phyloP scores from a whole-genome alignment of 2,329 filamentous ascomycete species.

The Rutstroemia sp. region DNA sequence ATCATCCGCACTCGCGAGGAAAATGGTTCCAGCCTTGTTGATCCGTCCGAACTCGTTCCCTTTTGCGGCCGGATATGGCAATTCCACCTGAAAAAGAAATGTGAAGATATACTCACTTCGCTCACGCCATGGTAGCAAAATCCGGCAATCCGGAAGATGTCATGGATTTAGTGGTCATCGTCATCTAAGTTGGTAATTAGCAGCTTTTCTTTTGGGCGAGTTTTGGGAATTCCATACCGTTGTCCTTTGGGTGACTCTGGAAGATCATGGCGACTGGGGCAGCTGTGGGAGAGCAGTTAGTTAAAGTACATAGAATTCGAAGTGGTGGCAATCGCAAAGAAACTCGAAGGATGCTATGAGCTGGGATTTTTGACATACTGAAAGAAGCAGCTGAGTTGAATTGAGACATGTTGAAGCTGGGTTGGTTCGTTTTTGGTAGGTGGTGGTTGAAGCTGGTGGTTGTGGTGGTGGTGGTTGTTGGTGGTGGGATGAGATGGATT shows the following conservation, averaged over 20 bases:
- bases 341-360: not conserved
- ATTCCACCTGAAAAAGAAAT: not conserved
- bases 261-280: not conserved
- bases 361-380: slow-evolving; percentile 5
- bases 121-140: not conserved
- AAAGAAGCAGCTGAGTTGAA: not conserved
- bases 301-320: not conserved
- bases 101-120: not conserved
- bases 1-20: slow-evolving; percentile 2
- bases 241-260: slow-evolving; percentile 8
- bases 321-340: not conserved
- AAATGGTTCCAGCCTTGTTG: slow-evolving; percentile 6
- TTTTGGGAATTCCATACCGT: not conserved
- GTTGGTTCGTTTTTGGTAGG: not conserved
- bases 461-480: not conserved
- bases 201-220: not conserved
- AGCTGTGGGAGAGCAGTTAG: not conserved
- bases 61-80: slow-evolving; percentile 1
- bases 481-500: not conserved
- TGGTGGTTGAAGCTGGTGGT: not conserved
- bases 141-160: not conserved
- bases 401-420: not conserved
- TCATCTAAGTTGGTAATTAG: not conserved
- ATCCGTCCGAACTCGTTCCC: not conserved
- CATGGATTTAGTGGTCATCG: slow-evolving; percentile 6